Conservation (phyloP, 2,329 filamentous ascomycete species). For the Pseudogymnoascus sp. region DNA sequence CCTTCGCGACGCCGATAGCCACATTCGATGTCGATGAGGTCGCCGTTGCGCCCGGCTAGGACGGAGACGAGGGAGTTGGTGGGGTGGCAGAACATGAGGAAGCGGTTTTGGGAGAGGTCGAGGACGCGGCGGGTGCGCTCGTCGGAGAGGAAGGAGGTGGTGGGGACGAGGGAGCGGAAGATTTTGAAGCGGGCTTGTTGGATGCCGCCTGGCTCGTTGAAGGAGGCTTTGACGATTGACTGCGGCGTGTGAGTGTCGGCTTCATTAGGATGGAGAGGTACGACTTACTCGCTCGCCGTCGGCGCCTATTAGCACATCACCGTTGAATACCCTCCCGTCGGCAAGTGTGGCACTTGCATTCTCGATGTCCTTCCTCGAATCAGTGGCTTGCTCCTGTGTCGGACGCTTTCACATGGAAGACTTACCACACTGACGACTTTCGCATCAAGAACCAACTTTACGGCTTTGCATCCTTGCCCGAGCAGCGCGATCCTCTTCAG, state of each 20-base stretch:
- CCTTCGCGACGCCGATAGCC: background rate
- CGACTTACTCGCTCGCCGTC: background rate
- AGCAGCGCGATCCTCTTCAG: background rate
- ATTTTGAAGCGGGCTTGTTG: background rate
- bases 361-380: background rate
- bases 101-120: background rate
- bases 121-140: background rate
- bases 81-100: constrained; percentile 1
- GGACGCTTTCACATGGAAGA: background rate
- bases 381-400: background rate
- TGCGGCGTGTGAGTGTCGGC: background rate
- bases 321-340: background rate
- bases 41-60: background rate
- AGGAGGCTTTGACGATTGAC: background rate
- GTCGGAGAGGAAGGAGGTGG: background rate
- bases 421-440: background rate
- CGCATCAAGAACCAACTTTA: background rate
- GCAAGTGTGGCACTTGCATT: background rate
- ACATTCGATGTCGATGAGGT: background rate
- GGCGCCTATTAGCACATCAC: background rate
- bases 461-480: background rate
- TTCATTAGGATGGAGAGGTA: background rate
- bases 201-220: background rate
- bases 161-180: background rate
- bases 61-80: background rate